Evolutionary conservation across 352 stramenopile species (phyloP), one percentile per base, ranked within the genome.

Genomic region (Pythium coloratum): DNA sequence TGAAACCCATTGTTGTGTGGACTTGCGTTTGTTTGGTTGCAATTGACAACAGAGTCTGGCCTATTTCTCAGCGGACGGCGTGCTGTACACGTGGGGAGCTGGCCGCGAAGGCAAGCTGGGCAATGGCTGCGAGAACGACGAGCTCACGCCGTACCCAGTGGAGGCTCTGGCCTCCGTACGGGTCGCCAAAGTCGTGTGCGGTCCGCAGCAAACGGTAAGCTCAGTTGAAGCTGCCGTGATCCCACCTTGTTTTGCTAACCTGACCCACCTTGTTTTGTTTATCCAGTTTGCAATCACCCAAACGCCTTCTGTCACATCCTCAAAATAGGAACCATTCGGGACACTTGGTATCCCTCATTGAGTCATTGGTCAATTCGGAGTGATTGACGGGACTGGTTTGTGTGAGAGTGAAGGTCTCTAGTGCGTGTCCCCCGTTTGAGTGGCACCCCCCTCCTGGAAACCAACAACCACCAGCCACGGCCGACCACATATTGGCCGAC

Each of bases 31-130:
- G 12, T 10, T n/a, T 72, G 49, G 30, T 46, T 1, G 26, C 38
- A 24, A 56, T 20, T 50, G 7, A 61, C 26, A 13, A 18, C 13
- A 36, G 24, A 26, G 40, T 20, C 2, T 40, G 16, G 9, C 8
- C 1, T 30, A n/a, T 32, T 53, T 0, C 42, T 14, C 32, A 91
- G 83, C 64, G 34, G 81, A 91, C 28, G 86, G 86, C 4, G 67
- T 72, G 32, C 55, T 94, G 42, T 93, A 82, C 46, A 89, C 78
- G 53, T 94, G 86, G 86, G 86, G 86, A 40, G 79, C 72, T 36
- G 85, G 82, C 0, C 74, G 77, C 16, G 62, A 91, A 40, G 85
- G 86, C 38, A 90, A 90, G 57, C 77, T 94, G 7, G 86, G 86
- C 28, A 90, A 88, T 14, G 78, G 80, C 14, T 76, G 69, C 10